These are phyloP conservation scores for Euphorbia neoarborescens DNA, from an alignment of 441 rosid species.

Conservation along the genomic window DNA sequence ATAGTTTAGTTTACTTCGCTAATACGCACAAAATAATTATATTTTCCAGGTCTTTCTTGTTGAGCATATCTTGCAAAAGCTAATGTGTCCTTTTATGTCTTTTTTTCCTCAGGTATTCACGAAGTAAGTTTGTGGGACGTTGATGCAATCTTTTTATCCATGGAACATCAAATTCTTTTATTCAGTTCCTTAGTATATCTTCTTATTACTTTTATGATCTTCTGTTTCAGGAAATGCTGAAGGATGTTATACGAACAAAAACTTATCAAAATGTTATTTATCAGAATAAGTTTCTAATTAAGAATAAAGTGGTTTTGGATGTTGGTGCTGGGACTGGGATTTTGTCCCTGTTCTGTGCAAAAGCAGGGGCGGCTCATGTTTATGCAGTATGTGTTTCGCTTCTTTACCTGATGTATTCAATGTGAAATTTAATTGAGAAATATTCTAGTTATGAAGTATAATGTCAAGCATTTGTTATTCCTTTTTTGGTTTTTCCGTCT, in stretches of 20 bases:
- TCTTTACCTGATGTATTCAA: background rate
- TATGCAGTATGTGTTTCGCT: slow-evolving; percentile 54
- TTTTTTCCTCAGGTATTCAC: slow-evolving; percentile 64
- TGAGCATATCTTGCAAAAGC: background rate
- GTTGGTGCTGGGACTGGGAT: slow-evolving; percentile 99
- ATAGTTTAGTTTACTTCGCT: background rate
- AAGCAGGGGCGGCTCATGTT: slow-evolving; percentile 91
- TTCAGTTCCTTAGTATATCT: background rate
- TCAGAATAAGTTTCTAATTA: slow-evolving; percentile 76
- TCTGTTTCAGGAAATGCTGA: slow-evolving; percentile 82
- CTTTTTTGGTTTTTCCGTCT: background rate
- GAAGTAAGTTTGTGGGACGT: slow-evolving; percentile 65
- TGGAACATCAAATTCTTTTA: slow-evolving; percentile 1
- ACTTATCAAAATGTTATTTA: slow-evolving; percentile 91
- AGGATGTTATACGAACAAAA: slow-evolving; percentile 89
- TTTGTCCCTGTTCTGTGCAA: slow-evolving; percentile 90
- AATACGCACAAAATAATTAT: background rate
- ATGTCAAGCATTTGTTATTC: background rate
- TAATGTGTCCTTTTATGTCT: slow-evolving; percentile 10
- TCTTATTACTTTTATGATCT: slow-evolving; percentile 4
- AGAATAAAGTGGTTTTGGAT: slow-evolving; percentile 86
- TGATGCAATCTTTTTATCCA: slow-evolving; percentile 7
- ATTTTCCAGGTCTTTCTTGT: background rate
- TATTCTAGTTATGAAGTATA: background rate
- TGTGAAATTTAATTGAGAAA: background rate